Conservation (phyloP, 495 filamentous ascomycete species). For the Margaritispora aquatica region DNA sequence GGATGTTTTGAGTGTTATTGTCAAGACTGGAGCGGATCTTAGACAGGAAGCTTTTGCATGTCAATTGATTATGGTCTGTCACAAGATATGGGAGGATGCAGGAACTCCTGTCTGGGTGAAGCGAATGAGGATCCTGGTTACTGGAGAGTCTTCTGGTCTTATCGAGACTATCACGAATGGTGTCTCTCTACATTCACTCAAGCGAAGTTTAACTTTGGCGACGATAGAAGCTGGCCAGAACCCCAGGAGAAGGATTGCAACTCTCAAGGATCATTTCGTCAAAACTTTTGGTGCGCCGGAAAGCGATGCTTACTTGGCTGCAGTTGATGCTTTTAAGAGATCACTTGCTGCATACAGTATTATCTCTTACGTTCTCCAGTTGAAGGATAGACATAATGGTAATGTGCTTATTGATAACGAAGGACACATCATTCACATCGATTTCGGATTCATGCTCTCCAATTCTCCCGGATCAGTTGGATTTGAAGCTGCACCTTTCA, state of each 20-base stretch:
- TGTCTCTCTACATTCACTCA: slow-evolving; percentile 68
- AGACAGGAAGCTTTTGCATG: slow-evolving; percentile 75
- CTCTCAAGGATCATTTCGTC: slow-evolving; percentile 68
- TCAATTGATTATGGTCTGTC: slow-evolving; percentile 67
- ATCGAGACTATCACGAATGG: slow-evolving; percentile 79
- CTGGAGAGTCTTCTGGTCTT: slow-evolving; percentile 68
- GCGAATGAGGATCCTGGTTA: slow-evolving; percentile 72
- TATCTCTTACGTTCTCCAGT: slow-evolving; percentile 67
- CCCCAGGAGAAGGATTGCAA: slow-evolving; percentile 60
- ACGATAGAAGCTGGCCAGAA: slow-evolving; percentile 59
- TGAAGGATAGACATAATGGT: slow-evolving; percentile 77
- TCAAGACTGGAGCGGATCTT: slow-evolving; percentile 72
- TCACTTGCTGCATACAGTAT: slow-evolving; percentile 71
- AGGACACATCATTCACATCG: slow-evolving; percentile 75
- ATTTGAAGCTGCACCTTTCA: slow-evolving; percentile 75
- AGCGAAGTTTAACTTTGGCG: slow-evolving; percentile 65
- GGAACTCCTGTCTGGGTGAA: slow-evolving; percentile 71
- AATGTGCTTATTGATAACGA: slow-evolving; percentile 74
- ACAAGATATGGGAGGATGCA: slow-evolving; percentile 70
- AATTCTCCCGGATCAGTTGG: slow-evolving; percentile 72
- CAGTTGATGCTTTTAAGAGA: slow-evolving; percentile 62
- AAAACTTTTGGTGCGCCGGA: slow-evolving; percentile 64
- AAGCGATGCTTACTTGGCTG: slow-evolving; percentile 53
- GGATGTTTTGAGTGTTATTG: slow-evolving; percentile 73
- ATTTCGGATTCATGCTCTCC: slow-evolving; percentile 78